Base-by-base conservation (phyloP, 2,329 filamentous ascomycete genomes). In the Xylaria hypoxylon region DNA sequence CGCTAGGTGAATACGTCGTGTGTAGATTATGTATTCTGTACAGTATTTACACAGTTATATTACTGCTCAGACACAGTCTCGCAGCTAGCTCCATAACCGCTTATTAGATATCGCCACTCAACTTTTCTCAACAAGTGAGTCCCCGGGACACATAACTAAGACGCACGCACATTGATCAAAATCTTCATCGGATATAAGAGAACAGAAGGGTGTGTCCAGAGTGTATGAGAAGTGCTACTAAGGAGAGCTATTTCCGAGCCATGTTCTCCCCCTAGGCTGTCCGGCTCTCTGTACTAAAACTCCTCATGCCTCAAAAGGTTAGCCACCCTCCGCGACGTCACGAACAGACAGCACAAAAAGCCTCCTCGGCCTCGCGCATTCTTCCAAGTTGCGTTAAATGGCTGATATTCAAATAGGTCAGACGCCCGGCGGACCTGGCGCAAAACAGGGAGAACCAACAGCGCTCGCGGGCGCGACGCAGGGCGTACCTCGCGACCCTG, bases 401-500 rank as follows among this genome's bases (percentile, higher is more conserved):
- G 15, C 50, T 53, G 50, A 26, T 7, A 38, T 33, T 13, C 24
- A 6, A 24, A 48, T 13, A 68, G 62, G 61, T 74, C 60, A 68
- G 74, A 33, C 26, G 64, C 24, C 72, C 74, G 2, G 68, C 64
- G 1, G 65, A 72, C 55, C 19, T 59, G 11, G 67, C 68, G 7
- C 70, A 70, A 33, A 74, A 72, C 70, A 81, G 84, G 69, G 81
- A 86, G 68, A 87, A 85, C 73, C 85, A 87, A 76, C 83, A 85
- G 52, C 83, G 82, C 40, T 85, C 82, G 17, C 81, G 86, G 40
- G 84, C 82, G 31, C 83, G 85, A 42, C 82, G 80, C 35, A 83
- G 82, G 65, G 84, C 85, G 67, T 83, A 84, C 64, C 76, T 87
- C 62, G 80, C 82, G 57, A 79, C 79, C 15, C 77, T 88, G 65